phyloP scores from a whole-genome alignment of 148 eudicot genomes.

The Diospyros kaki region DNA sequence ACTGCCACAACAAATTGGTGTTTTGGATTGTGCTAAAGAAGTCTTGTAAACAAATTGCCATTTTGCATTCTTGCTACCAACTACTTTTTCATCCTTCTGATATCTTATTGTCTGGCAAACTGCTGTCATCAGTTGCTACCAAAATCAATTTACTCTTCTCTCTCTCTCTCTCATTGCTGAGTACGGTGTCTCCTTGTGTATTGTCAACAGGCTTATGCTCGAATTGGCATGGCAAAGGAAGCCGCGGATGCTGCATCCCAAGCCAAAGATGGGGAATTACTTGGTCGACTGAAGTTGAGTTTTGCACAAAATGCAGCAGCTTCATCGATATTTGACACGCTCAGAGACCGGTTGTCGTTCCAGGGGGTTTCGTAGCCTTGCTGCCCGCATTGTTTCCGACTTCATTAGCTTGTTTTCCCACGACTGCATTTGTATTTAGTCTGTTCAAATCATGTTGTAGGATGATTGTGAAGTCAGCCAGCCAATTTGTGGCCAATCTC shows the following conservation, averaged over 20 bases:
- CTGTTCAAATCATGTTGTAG: neutral
- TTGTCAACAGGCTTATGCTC: slow-evolving; percentile 76
- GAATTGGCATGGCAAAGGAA: slow-evolving; percentile 95
- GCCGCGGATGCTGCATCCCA: slow-evolving; percentile 97
- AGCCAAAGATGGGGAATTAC: slow-evolving; percentile 81
- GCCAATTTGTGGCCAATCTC: too few species aligned
- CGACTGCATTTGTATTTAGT: neutral
- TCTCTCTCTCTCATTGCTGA: neutral
- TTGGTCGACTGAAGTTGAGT: slow-evolving; percentile 57
- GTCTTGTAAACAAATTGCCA: neutral
- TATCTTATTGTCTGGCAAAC: neutral
- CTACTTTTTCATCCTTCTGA: neutral
- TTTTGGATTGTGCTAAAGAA: neutral
- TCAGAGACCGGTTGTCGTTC: slow-evolving; percentile 60
- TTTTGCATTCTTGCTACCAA: too few species aligned
- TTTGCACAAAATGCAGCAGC: slow-evolving; percentile 88
- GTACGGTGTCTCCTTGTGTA: neutral
- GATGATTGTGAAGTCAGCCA: neutral
- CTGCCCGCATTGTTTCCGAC: neutral
- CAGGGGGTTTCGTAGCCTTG: slow-evolving; percentile 55
- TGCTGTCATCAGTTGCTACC: neutral
- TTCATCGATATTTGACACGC: slow-evolving; percentile 74
- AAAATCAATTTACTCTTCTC: neutral
- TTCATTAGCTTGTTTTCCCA: neutral
- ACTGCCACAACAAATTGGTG: neutral